Evolutionary conservation across 2,329 filamentous ascomycete species (phyloP).

Genomic region (Aaosphaeria pasadenensis): DNA sequence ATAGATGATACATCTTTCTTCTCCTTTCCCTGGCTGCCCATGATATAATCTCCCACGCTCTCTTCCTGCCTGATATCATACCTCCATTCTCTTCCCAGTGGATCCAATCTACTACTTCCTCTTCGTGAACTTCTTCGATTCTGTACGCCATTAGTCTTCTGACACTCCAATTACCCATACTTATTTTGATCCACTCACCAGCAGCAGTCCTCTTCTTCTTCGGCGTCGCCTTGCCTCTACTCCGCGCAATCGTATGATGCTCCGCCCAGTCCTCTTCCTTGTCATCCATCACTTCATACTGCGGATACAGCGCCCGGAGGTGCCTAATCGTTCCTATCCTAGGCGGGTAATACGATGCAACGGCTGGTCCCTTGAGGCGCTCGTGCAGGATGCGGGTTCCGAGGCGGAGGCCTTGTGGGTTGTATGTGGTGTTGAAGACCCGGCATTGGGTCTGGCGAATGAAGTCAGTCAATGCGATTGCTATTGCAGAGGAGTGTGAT

Average conservation of each 20-base stretch:
- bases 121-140: constrained; percentile 48
- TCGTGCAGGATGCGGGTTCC: constrained; percentile 93
- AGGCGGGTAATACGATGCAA: constrained; percentile 86
- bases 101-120: constrained; percentile 35
- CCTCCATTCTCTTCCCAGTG: not conserved
- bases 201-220: constrained; percentile 76
- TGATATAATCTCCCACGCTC: not conserved
- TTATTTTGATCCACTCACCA: constrained; percentile 28
- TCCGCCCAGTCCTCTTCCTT: constrained; percentile 77
- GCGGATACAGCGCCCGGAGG: constrained; percentile 67
- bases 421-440: constrained; percentile 88
- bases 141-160: constrained; percentile 21
- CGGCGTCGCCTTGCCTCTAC: constrained; percentile 79
- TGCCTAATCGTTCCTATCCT: constrained; percentile 70
- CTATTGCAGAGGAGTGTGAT: not conserved
- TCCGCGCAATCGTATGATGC: constrained; percentile 50
- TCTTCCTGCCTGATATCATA: not conserved
- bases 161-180: not conserved
- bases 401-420: constrained; percentile 75
- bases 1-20: not conserved
- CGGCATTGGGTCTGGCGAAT: constrained; percentile 74
- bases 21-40: not conserved
- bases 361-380: constrained; percentile 75
- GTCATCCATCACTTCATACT: constrained; percentile 69
- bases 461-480: not conserved